Evolutionary conservation across 1,139 yeast species (phyloP).

Genomic region (Suhomyces maxii): DNA sequence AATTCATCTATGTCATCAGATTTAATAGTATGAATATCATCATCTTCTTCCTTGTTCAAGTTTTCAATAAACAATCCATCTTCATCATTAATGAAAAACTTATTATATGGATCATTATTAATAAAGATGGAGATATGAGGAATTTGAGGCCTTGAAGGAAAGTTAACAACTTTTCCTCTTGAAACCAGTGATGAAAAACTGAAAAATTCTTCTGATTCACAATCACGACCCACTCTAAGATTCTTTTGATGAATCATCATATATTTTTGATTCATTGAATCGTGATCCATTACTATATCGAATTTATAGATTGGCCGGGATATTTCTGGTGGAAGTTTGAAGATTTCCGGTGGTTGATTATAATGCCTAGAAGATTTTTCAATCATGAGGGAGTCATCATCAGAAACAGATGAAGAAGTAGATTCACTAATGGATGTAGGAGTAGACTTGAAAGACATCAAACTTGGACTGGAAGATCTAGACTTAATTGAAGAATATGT

Average conservation of each 20-base stretch:
- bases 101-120: slow-evolving; percentile 31
- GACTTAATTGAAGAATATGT: slow-evolving; percentile 33
- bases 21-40: slow-evolving; percentile 3
- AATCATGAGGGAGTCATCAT: slow-evolving; percentile 21
- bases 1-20: slow-evolving; percentile 3
- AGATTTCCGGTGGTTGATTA: slow-evolving; percentile 47
- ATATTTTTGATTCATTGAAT: slow-evolving; percentile 38
- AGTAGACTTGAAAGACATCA: slow-evolving; percentile 42
- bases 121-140: slow-evolving; percentile 40
- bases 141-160: slow-evolving; percentile 27
- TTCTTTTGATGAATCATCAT: slow-evolving; percentile 20
- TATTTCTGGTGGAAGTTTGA: slow-evolving; percentile 47
- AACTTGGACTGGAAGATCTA: slow-evolving; percentile 45
- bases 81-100: slow-evolving; percentile 36
- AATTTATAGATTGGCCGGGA: slow-evolving; percentile 48
- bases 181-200: not conserved
- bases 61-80: slow-evolving; percentile 17
- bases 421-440: slow-evolving; percentile 44
- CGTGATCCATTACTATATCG: slow-evolving; percentile 48
- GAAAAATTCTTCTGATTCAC: too few species aligned
- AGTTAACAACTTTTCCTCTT: slow-evolving; percentile 8
- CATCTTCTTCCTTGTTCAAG: slow-evolving; percentile 17
- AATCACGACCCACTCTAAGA: slow-evolving; percentile 1
- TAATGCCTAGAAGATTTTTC: slow-evolving; percentile 2
- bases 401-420: slow-evolving; percentile 34